Evolutionary conservation across 1,284 basidiomycete genomes (phyloP), one percentile per base, ranked within the genome.

Genomic region (Papiliotrema nemorosa): DNA sequence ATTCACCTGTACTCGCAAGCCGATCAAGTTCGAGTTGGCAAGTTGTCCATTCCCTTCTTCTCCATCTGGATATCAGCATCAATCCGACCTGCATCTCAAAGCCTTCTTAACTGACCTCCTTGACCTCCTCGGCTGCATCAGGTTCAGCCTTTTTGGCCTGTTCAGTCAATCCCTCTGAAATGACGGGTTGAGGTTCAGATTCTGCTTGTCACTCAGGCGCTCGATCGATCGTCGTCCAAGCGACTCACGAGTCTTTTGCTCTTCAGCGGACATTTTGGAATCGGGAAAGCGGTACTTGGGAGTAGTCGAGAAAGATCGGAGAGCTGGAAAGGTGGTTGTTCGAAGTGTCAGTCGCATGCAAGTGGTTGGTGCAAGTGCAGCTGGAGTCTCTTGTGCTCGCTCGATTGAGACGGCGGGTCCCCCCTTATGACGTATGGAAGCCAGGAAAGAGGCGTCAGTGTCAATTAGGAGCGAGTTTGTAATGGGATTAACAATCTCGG

Each of bases 21-120:
- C n/a, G n/a, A n/a, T 53, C 52, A 67, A 26, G 64, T 67, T 44
- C 58, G 56, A 39, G 64, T 67, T n/a, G 64, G 64, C 5, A 67
- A 46, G 31, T 45, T 55, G 48, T 58, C 58, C 55, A 60, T 51
- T 16, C 64, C 64, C 46, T 63, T 59, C 53, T 62, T 53, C 55
- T 63, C 63, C 53, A 62, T 54, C 64, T 63, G 35, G 2, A 4
- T 22, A 22, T 59, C 43, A 59, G 49, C 54, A 22, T 21, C 14
- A 21, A 12, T 29, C 6, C 24, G 12, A 18, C 18, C 13, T 25
- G 3, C 20, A 18, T 6, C 3, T 21, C 21, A 10, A 25, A 29
- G 14, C 18, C 43, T 22, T 7, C 20, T 18, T 9, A 24, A 55
- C 63, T 49, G 47, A 62, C 63, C 61, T 67, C 50, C 43, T 62